These are phyloP conservation scores for Coleophoma cylindrospora DNA, from an alignment of 2,329 filamentous ascomycete species.

Conservation along the genomic window DNA sequence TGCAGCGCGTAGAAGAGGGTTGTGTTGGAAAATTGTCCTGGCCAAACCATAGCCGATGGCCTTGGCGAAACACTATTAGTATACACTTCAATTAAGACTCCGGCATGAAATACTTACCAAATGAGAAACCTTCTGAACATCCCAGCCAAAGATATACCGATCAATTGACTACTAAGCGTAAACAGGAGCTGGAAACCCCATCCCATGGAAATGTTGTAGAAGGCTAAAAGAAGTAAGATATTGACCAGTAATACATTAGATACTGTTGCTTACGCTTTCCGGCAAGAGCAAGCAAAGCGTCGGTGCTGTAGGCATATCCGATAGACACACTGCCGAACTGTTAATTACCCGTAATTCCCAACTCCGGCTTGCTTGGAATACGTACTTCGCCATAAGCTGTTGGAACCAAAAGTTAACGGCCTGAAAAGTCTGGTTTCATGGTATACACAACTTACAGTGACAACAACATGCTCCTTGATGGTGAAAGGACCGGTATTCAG, in stretches of 20 bases:
- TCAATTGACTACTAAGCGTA: conserved; percentile 51
- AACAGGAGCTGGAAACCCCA: conserved; percentile 55
- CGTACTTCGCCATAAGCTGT: conserved; percentile 16
- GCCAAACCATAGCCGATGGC: conserved; percentile 17
- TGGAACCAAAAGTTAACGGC: conserved; percentile 25
- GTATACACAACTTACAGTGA: conserved; percentile 41
- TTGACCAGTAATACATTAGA: too few species aligned
- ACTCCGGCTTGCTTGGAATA: background rate
- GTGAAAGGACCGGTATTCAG: conserved; percentile 26
- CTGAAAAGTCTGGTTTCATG: background rate
- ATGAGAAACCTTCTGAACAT: conserved; percentile 5
- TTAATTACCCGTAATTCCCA: background rate
- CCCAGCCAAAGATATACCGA: conserved; percentile 5
- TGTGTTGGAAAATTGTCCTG: conserved; percentile 6
- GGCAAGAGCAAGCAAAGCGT: conserved; percentile 65
- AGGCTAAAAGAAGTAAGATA: conserved; percentile 37
- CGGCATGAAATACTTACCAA: background rate
- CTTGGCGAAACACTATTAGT: background rate
- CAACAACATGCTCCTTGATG: conserved; percentile 11
- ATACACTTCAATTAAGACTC: too few species aligned
- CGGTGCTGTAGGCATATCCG: conserved; percentile 57
- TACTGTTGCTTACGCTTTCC: conserved; percentile 8
- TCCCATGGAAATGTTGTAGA: conserved; percentile 57
- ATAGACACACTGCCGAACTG: conserved; percentile 27
- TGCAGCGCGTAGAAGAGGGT: conserved; percentile 41